Evolutionary conservation across 2,329 filamentous ascomycete species (phyloP).

Genomic region (Neonectria faginata): DNA sequence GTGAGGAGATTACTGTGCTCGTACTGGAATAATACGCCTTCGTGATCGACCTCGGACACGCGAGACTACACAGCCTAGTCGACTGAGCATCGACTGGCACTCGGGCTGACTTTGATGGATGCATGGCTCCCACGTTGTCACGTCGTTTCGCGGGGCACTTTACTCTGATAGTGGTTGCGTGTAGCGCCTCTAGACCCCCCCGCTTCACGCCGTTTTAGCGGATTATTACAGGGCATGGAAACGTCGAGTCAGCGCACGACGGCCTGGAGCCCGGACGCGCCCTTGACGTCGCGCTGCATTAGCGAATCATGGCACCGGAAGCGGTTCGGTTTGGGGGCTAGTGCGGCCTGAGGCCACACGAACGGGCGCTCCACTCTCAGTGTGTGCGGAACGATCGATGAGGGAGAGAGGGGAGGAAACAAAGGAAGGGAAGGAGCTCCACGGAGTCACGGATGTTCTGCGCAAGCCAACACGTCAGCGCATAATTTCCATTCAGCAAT

Average conservation of each 20-base stretch:
- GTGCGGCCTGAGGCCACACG: neutral
- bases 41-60: too few relatives aligned
- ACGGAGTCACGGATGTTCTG: neutral
- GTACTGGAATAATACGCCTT: neutral
- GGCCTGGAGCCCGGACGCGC: neutral
- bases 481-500: neutral
- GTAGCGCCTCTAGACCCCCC: neutral
- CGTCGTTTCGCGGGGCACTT: neutral
- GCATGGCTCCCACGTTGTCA: neutral
- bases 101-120: too few relatives aligned
- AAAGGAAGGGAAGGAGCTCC: neutral
- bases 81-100: neutral
- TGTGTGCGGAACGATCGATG: neutral
- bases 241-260: neutral
- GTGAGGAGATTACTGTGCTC: neutral
- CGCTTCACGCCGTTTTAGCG: neutral
- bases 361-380: neutral
- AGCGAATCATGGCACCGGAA: neutral
- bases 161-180: neutral
- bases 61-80: too few relatives aligned
- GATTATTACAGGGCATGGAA: too few relatives aligned
- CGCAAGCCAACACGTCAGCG: constrained; percentile 12
- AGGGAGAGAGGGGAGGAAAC: neutral
- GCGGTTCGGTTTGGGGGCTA: neutral
- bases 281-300: neutral